Evolutionary conservation across 2,329 filamentous ascomycete species (phyloP).

Genomic region (Hypoxylon sp.): DNA sequence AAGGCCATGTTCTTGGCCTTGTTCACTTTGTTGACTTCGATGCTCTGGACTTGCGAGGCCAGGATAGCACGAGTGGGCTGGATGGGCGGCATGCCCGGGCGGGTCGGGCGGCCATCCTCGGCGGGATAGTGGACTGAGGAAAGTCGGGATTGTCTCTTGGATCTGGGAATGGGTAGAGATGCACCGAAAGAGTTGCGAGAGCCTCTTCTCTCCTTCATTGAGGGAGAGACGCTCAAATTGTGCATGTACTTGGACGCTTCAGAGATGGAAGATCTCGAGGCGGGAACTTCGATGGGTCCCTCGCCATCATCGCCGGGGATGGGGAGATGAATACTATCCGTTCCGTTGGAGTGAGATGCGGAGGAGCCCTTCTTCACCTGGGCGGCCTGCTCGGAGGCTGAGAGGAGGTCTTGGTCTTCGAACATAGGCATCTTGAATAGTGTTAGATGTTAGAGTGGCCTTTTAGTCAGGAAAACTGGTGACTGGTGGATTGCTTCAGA

Average conservation of each 20-base stretch:
- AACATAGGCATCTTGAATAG: conserved; percentile 67
- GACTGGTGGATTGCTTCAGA: conserved; percentile 17
- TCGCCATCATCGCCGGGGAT: conserved; percentile 59
- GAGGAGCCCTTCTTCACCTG: conserved; percentile 45
- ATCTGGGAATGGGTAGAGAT: conserved; percentile 77
- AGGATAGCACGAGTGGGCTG: conserved; percentile 75
- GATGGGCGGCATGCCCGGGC: conserved; percentile 68
- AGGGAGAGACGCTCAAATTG: conserved; percentile 75
- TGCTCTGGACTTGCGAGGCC: conserved; percentile 76
- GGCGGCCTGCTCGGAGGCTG: conserved; percentile 49
- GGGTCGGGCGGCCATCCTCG: conserved; percentile 58
- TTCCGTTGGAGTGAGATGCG: conserved; percentile 44
- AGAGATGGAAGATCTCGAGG: conserved; percentile 74
- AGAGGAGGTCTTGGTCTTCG: conserved; percentile 67
- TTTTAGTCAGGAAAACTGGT: conserved; percentile 1
- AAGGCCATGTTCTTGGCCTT: conserved; percentile 85
- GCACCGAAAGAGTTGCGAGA: conserved; percentile 83
- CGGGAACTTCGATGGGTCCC: conserved; percentile 75
- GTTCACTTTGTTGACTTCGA: conserved; percentile 72
- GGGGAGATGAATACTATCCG: conserved; percentile 50
- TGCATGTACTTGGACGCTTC: conserved; percentile 79
- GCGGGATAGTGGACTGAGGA: conserved; percentile 65
- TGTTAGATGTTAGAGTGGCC: conserved; percentile 16
- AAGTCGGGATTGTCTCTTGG: conserved; percentile 75
- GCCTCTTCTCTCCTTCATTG: conserved; percentile 73